Evolutionary conservation across 176 grass and related monocot species (phyloP).

Genomic region (Aegilops sharonensis): DNA sequence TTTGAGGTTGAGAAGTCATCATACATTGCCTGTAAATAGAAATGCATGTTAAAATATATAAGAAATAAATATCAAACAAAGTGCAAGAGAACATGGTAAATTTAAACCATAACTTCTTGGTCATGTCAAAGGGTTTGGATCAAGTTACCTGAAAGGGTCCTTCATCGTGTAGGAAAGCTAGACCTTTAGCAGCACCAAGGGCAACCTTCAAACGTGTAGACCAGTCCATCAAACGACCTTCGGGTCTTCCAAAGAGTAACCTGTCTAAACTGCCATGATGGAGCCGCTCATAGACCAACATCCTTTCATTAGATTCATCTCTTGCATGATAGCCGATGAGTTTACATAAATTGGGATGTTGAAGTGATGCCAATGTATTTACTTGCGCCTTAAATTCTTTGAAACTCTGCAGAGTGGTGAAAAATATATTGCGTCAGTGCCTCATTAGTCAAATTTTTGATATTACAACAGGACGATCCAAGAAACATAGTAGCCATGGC

Average conservation of each 20-base stretch:
- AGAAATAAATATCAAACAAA: background rate
- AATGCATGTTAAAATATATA: background rate
- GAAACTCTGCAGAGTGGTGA: constrained; percentile 56
- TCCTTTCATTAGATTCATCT: constrained; percentile 75
- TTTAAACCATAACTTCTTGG: background rate
- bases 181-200: constrained; percentile 72
- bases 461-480: constrained; percentile 15
- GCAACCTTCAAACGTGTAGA: constrained; percentile 84
- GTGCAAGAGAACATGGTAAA: background rate
- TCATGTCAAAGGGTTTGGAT: background rate
- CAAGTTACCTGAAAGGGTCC: constrained; percentile 89
- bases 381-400: constrained; percentile 87
- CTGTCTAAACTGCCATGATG: constrained; percentile 83
- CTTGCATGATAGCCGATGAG: constrained; percentile 70
- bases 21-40: constrained; percentile 80
- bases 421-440: constrained; percentile 11
- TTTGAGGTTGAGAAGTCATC: constrained; percentile 80
- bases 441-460: background rate
- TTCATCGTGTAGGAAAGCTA: constrained; percentile 97
- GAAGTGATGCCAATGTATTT: constrained; percentile 62
- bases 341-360: constrained; percentile 91
- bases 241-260: constrained; percentile 70
- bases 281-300: constrained; percentile 90
- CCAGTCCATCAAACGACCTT: constrained; percentile 92
- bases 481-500: background rate